These are phyloP conservation scores for Fulvia fulva DNA, from an alignment of 2,329 filamentous ascomycete genomes.

Conservation along the genomic window DNA sequence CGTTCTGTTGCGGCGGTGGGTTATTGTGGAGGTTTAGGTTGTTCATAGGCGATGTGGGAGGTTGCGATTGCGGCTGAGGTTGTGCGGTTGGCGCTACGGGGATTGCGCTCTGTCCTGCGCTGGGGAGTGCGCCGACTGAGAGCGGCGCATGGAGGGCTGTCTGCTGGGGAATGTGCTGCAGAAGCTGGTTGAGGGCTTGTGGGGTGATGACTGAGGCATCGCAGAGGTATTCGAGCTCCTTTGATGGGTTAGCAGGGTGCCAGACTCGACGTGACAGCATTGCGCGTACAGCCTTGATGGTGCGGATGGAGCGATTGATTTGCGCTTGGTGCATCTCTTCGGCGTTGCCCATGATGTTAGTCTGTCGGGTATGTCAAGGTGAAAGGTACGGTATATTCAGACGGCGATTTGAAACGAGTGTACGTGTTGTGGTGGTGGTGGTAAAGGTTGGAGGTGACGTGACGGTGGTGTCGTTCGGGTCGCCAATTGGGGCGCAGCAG, in stretches of 20 bases:
- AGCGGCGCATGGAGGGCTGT: conserved; percentile 50
- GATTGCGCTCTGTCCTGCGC: conserved; percentile 17
- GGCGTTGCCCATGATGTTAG: conserved; percentile 26
- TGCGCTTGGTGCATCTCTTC: conserved; percentile 52
- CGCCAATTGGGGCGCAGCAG: not conserved
- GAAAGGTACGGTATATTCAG: not conserved
- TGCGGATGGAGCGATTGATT: conserved; percentile 80
- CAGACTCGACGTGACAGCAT: conserved; percentile 2
- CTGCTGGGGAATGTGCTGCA: conserved; percentile 69
- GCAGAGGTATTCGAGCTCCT: conserved; percentile 89
- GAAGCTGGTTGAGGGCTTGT: conserved; percentile 41
- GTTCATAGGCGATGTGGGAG: conserved; percentile 27
- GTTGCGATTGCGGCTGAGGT: conserved; percentile 20
- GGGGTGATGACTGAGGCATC: conserved; percentile 77
- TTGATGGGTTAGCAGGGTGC: conserved; percentile 19
- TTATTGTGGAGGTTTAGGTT: conserved; percentile 35
- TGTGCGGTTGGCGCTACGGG: conserved; percentile 11
- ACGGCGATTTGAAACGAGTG: not conserved
- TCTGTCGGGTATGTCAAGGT: not conserved
- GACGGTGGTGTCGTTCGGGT: not conserved
- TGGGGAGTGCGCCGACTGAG: conserved; percentile 35
- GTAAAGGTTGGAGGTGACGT: not conserved
- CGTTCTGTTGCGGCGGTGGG: conserved; percentile 11
- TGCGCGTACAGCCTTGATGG: conserved; percentile 72
- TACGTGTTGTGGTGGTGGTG: not conserved